Percentiles rank a stretch among this genome's conserved stretches.
phyloP scores from a whole-genome alignment of 2,329 filamentous ascomycete genomes.

The Phialophora tarda region DNA sequence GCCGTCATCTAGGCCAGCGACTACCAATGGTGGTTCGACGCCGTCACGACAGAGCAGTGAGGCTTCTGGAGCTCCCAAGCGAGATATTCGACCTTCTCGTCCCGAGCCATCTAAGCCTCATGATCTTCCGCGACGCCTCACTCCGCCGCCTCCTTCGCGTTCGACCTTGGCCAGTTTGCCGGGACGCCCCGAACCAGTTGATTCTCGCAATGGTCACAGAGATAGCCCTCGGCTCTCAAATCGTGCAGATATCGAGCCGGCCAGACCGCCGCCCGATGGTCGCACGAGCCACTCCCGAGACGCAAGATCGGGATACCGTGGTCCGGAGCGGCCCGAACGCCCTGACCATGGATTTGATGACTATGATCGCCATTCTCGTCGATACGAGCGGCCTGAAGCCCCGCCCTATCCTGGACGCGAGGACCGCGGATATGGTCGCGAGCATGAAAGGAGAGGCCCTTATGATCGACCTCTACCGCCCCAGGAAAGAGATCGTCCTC shows the following conservation, averaged over 20 bases:
- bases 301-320: conserved; percentile 45
- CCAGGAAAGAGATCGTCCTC: conserved; percentile 35
- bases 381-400: conserved; percentile 46
- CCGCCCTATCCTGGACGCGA: conserved; percentile 35
- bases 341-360: conserved; percentile 47
- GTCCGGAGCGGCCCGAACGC: conserved; percentile 29
- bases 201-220: conserved; percentile 45
- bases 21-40: conserved; percentile 28
- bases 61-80: conserved; percentile 16
- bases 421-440: conserved; percentile 35
- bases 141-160: conserved; percentile 42
- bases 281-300: conserved; percentile 45
- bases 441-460: conserved; percentile 32
- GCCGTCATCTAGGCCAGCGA: conserved; percentile 18
- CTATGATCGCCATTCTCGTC: conserved; percentile 43
- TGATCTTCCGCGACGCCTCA: conserved; percentile 47
- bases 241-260: conserved; percentile 38
- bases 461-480: conserved; percentile 30
- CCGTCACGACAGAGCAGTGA: conserved; percentile 25
- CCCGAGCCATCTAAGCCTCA: conserved; percentile 30
- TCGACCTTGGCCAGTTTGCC: conserved; percentile 48
- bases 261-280: conserved; percentile 43
- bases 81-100: conserved; percentile 29
- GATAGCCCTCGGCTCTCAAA: conserved; percentile 47
- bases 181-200: conserved; percentile 43